Base-by-base conservation (phyloP, 164 flowering plant species). In the Akebia trifoliata region DNA sequence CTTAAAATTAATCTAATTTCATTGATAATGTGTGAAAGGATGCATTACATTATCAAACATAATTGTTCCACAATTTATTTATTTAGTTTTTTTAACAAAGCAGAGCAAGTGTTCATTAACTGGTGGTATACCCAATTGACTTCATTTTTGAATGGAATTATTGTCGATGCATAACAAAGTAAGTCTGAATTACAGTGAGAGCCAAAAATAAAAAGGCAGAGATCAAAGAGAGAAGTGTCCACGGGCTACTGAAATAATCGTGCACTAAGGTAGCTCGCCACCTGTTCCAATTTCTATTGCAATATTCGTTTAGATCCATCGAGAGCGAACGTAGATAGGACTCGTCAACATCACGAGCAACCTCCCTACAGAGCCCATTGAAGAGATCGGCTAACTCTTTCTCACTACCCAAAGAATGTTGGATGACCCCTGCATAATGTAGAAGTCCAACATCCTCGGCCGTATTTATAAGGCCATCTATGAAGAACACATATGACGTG, bases 351-450 rank as follows among this genome's bases (percentile, higher is more conserved):
- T 60, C 56, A 1, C 35, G 20, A 1, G 24, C 35, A 14, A 60
- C 29, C 24, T 60, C 63, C 28, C 29, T 60, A 22, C 63, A 38
- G 21, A 60, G 38, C 28, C 29, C 50, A 46, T 60, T 60, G 14
- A 60, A 22, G 22, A 60, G 56, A 39, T 38, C 15, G 3, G 56
- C 63, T 12, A 60, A 24, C 4, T 60, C 63, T 17, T 18, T 20
- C 18, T 60, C 56, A 17, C 48, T 38, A 12, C 63, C 63, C 4
- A 60, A 37, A 0, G 38, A 15, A 37, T 60, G 63, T 25, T 50
- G 12, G 9, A 60, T 39, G 26, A 60, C 6, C 32, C 47, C 48
- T 3, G 31, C 44, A n/a, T 60, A 26, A 30, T 60, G 50, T 10
- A 60, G 49, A 4, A 50, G 34, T 12, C 30, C 56, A 18, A 60